Conservation (phyloP, 164 flowering plant genomes). For the Macadamia tetraphylla region DNA sequence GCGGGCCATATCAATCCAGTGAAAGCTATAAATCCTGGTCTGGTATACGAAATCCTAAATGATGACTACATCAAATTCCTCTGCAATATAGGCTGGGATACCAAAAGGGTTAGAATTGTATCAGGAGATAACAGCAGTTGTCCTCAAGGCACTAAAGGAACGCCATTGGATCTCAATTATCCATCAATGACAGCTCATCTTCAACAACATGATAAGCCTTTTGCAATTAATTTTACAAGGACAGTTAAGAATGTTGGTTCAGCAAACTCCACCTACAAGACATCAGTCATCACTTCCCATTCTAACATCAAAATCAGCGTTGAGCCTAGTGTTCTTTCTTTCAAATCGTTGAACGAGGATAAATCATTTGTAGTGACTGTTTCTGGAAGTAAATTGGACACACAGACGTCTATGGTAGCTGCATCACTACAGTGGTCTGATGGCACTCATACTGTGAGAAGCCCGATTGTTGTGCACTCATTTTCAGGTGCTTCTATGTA, state of each 20-base stretch:
- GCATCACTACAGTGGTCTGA: slow-evolving; percentile 27
- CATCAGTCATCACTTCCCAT: background rate
- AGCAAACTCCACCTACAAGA: slow-evolving; percentile 24
- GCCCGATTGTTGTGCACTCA: no score
- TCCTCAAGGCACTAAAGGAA: background rate
- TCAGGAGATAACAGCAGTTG: no score
- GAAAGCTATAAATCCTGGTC: slow-evolving; percentile 16
- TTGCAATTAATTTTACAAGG: slow-evolving; percentile 16
- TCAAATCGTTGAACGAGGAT: no score
- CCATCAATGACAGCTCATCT: no score
- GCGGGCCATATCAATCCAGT: slow-evolving; percentile 31
- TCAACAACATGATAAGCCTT: slow-evolving; percentile 20
- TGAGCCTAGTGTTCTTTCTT: no score
- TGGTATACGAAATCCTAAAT: no score
- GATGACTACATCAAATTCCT: no score
- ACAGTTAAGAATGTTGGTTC: slow-evolving; percentile 23
- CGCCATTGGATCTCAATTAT: no score
- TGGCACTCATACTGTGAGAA: no score
- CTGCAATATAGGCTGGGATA: no score
- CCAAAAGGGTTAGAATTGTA: no score
- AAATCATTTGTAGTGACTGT: background rate
- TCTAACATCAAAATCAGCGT: background rate
- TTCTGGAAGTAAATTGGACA: background rate
- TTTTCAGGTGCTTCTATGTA: no score
- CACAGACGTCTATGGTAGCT: background rate